These are phyloP conservation scores for Pythium oligandrum DNA, from an alignment of 352 stramenopile genomes.

Conservation along the genomic window DNA sequence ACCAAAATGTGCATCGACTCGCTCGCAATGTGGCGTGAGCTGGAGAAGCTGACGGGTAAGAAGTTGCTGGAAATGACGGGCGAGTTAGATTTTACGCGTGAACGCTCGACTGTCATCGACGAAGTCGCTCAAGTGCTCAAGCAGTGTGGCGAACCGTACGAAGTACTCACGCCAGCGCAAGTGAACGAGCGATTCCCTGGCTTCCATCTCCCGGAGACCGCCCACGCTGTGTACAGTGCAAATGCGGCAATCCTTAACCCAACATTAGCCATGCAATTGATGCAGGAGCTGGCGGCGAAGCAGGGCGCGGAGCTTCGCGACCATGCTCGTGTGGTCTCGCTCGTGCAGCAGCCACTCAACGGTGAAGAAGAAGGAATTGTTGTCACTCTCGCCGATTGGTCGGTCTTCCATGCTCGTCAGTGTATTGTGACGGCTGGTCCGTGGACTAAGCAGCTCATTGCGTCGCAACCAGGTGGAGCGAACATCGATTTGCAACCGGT, in stretches of 20 bases:
- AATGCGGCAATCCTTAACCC: slow-evolving; percentile 51
- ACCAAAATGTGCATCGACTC: slow-evolving; percentile 61
- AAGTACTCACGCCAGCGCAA: slow-evolving; percentile 35
- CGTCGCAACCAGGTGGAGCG: slow-evolving; percentile 5
- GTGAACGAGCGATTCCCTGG: slow-evolving; percentile 47
- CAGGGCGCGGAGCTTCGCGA: slow-evolving; percentile 40
- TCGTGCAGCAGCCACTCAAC: slow-evolving; percentile 9
- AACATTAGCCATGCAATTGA: slow-evolving; percentile 40
- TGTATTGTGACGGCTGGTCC: slow-evolving; percentile 58
- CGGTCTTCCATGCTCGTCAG: slow-evolving; percentile 21
- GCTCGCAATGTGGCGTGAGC: slow-evolving; percentile 49
- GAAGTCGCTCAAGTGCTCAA: slow-evolving; percentile 13
- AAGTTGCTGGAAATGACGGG: slow-evolving; percentile 58
- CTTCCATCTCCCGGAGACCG: slow-evolving; percentile 33
- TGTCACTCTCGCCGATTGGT: slow-evolving; percentile 27
- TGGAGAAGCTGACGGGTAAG: slow-evolving; percentile 31
- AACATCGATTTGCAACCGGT: slow-evolving; percentile 51
- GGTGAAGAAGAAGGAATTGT: slow-evolving; percentile 16
- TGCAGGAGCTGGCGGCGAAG: slow-evolving; percentile 33
- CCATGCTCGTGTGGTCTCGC: slow-evolving; percentile 11
- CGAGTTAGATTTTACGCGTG: slow-evolving; percentile 43
- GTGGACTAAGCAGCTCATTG: slow-evolving; percentile 45
- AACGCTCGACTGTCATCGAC: slow-evolving; percentile 5
- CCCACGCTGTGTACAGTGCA: slow-evolving; percentile 42
- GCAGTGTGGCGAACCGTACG: slow-evolving; percentile 16